These are phyloP conservation scores for Eucalyptus viminalis DNA, from an alignment of 345 rosid species.

Conservation along the genomic window DNA sequence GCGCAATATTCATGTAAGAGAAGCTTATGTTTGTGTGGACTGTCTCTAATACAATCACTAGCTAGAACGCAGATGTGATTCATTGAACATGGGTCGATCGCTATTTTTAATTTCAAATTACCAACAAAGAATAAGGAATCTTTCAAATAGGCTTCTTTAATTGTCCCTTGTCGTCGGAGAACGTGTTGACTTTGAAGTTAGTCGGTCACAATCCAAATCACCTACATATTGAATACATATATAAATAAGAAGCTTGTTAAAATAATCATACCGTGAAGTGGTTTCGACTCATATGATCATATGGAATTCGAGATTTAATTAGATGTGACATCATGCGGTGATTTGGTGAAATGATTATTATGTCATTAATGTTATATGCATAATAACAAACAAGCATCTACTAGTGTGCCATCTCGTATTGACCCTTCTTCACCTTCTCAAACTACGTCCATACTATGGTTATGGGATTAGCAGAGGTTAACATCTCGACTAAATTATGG, in stretches of 20 bases:
- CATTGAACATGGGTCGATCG: background rate
- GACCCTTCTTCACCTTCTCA: background rate
- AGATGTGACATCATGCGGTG: background rate
- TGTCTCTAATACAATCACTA: background rate
- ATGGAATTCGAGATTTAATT: background rate
- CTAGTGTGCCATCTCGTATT: background rate
- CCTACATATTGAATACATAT: background rate
- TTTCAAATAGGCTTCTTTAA: too few relatives aligned
- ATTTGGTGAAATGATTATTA: background rate
- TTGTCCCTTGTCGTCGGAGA: background rate
- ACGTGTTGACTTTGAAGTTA: rapidly evolving
- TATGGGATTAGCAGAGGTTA: background rate
- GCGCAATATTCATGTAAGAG: background rate
- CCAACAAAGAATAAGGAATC: background rate
- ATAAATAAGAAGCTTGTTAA: too few relatives aligned
- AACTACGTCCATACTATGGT: background rate
- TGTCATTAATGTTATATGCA: too few relatives aligned
- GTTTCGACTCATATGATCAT: too few relatives aligned
- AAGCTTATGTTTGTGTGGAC: background rate
- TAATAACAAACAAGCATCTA: background rate
- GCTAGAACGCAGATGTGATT: background rate
- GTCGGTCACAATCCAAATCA: background rate
- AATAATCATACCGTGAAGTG: too few relatives aligned
- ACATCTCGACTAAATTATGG: background rate
- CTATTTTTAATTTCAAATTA: background rate